Base-by-base conservation (phyloP, 1,284 basidiomycete genomes). In the Irpex sp. region DNA sequence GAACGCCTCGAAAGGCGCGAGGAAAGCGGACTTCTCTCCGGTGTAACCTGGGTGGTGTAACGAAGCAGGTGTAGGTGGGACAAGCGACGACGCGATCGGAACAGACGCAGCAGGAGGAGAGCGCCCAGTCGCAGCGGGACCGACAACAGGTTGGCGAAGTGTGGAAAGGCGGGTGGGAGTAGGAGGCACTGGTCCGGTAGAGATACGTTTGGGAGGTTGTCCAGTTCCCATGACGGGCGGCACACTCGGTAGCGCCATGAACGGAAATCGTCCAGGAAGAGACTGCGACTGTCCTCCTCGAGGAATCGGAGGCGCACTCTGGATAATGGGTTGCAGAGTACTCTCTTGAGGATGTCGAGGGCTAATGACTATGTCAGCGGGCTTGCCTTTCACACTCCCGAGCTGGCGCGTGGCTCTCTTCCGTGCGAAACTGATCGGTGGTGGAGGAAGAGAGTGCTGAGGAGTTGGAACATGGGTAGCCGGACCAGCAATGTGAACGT, bases 1-100 rank as follows among this genome's bases (percentile, higher is more conserved):
- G 74, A 93, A 92, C 63, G 81, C 72, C 70, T 89, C 89, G 66
- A 93, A 94, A 1, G 89, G 89, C 0, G 87, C 83, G 58, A 93
- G 76, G 72, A 94, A 93, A 17, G 88, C 85, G 0, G 83, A 78
- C 70, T 88, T 89, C 68, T 89, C 87, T n/a, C 80, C 81, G 15
- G 81, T 71, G 68, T 84, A 86, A 3, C 81, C 80, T 1, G 85
- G 81, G 55, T 82, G 82, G 31, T 87, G 85, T 13, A 89, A 77
- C 4, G 81, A 77, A 8, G 81, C 81, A 0, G 88, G 89, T 1
- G 89, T 90, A 1, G 86, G 85, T 1, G 89, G 88, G 2, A 88
- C 85, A 31, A 87, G 75, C 2, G 80, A 78, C 9, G 79, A 79
- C 15, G 88, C 80, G 61, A 89, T 89, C 6, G 88, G 82, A 1